Base-by-base conservation (phyloP, 306 rosid genomes). In the Aeschynomene evenia region DNA sequence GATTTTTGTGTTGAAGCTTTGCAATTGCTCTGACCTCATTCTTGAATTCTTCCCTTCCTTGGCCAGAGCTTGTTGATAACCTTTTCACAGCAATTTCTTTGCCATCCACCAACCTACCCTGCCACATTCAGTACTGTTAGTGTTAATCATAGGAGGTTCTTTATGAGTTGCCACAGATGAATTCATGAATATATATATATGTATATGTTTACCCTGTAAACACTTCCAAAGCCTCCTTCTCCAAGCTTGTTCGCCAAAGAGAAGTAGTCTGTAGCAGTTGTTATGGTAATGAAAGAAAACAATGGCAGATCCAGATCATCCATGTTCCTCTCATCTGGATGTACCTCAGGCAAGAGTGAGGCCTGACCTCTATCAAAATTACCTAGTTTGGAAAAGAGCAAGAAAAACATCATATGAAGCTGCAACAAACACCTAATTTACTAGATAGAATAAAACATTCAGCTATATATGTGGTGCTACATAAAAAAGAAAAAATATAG, bases 1-100 rank as follows among this genome's bases (percentile, higher is more conserved):
- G 88, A 73, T 85, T 88, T 70, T 82, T 65, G 70, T 88, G 95
- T 48, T 88, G 91, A 71, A 88, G 87, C 80, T 69, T 85, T 9
- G 82, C 91, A 29, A 88, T 85, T 29, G 85, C 70, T 53, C 39
- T 75, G 51, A 84, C 83, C 80, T 88, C 91, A 19, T 82, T 88
- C 77, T 72, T 85, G 69, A 88, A 88, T 58, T 88, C 95, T 54
- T 77, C 87, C 4, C 34, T 52, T 53, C 95, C 91, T 72, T 88
- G 95, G 5, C 81, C 84, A 6, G 91, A 88, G 57, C 21, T 66
- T 71, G 72, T 77, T 12, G 86, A 81, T 3, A 85, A 81, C 76
- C 95, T 85, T 73, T 88, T 88, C 23, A 88, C 95, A 0, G 95
- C 91, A 13, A 88, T 80, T 40, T 72, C 80, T 64, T 78, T 68